Conservation (phyloP, 306 rosid genomes). For the Prunus mume region DNA sequence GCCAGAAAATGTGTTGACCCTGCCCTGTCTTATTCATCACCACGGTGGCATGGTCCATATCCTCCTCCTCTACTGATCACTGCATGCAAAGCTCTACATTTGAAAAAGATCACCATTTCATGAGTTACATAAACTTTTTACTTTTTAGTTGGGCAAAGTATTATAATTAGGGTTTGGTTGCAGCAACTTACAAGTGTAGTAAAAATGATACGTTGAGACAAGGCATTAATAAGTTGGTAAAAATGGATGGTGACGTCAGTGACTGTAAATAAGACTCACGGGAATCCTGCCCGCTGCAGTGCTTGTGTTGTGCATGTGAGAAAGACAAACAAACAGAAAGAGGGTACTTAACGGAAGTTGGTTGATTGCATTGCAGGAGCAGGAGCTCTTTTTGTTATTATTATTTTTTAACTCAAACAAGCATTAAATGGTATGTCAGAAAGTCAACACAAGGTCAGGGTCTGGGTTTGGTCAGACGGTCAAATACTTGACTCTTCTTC, state of each 20-base stretch:
- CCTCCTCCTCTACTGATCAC: neutral
- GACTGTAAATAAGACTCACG: slow-evolving; percentile 1
- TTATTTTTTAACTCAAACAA: neutral
- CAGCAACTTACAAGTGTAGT: no score
- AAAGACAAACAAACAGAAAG: neutral
- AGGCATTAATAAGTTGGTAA: neutral
- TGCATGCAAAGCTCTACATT: neutral
- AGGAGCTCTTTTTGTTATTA: no score
- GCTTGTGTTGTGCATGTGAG: neutral
- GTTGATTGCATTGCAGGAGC: no score
- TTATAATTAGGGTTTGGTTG: no score
- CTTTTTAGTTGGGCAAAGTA: neutral
- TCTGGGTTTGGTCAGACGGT: slow-evolving; percentile 32
- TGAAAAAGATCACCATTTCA: neutral
- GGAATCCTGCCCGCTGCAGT: slow-evolving; percentile 3
- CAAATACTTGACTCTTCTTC: slow-evolving; percentile 22
- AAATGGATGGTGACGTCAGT: neutral
- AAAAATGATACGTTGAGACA: no score
- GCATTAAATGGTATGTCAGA: slow-evolving; percentile 39
- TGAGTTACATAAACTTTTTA: neutral
- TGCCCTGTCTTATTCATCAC: neutral
- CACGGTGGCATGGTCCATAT: neutral
- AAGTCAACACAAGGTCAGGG: slow-evolving; percentile 44
- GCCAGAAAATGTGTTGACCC: no score
- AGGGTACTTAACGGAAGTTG: no score